Evolutionary conservation across 495 filamentous ascomycete genomes (phyloP).

Genomic region (Trichoderma virens): DNA sequence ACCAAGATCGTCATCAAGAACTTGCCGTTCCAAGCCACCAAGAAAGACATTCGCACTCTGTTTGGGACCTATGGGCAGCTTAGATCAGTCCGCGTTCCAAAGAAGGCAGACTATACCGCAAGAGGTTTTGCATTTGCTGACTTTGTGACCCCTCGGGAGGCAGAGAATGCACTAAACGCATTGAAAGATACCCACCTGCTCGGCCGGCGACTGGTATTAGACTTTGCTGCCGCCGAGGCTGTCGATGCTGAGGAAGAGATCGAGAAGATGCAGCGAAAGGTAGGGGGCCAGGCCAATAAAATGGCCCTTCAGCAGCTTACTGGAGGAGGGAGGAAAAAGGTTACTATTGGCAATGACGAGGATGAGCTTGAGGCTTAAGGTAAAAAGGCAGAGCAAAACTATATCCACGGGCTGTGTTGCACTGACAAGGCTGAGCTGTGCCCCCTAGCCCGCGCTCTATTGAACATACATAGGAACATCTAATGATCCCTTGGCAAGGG

Average conservation of each 20-base stretch:
- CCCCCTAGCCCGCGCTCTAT: slow-evolving; percentile 17
- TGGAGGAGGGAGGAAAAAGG: slow-evolving; percentile 74
- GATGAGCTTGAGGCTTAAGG: slow-evolving; percentile 45
- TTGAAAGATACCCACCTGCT: slow-evolving; percentile 90
- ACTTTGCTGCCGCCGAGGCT: slow-evolving; percentile 78
- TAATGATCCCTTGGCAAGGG: slow-evolving; percentile 22
- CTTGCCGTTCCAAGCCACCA: slow-evolving; percentile 87
- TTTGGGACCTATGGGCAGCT: slow-evolving; percentile 88
- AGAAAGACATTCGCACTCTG: slow-evolving; percentile 80
- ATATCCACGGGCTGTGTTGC: slow-evolving; percentile 12
- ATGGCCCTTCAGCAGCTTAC: slow-evolving; percentile 82
- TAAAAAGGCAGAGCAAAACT: slow-evolving; percentile 7
- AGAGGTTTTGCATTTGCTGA: slow-evolving; percentile 97
- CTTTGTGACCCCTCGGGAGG: slow-evolving; percentile 86
- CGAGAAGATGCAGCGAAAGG: slow-evolving; percentile 90
- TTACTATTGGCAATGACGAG: slow-evolving; percentile 68
- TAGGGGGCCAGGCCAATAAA: slow-evolving; percentile 76
- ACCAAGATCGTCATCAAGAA: slow-evolving; percentile 99
- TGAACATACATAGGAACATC: slow-evolving; percentile 10
- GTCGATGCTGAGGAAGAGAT: slow-evolving; percentile 93
- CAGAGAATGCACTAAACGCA: slow-evolving; percentile 84
- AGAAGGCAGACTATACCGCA: slow-evolving; percentile 81
- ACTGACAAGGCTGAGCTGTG: slow-evolving; percentile 7
- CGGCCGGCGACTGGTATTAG: slow-evolving; percentile 77
- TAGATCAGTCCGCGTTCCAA: slow-evolving; percentile 83